phyloP scores from a whole-genome alignment of 192 early-diverging fungal genomes.

The Coemansia sp. region DNA sequence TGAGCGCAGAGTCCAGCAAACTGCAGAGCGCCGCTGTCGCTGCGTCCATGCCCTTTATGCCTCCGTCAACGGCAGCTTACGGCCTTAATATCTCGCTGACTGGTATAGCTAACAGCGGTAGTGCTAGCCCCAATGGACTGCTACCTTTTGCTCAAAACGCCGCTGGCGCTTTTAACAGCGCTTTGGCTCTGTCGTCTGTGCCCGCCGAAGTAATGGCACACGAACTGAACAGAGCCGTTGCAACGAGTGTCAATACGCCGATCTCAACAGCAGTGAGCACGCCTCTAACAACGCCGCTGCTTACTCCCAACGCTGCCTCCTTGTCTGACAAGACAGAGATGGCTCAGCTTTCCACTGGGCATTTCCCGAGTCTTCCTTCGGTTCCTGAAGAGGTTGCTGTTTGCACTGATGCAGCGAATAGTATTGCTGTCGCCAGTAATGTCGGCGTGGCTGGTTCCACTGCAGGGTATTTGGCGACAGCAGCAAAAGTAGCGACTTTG shows the following conservation, averaged over 20 bases:
- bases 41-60: background rate
- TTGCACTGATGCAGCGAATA: conserved; percentile 12
- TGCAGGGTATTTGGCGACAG: background rate
- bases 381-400: conserved; percentile 34
- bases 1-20: conserved; percentile 9
- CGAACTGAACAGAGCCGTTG: conserved; percentile 1
- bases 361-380: conserved; percentile 27
- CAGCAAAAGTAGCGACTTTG: conserved; percentile 13
- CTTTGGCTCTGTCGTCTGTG: background rate
- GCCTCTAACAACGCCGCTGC: conserved; percentile 19
- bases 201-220: conserved; percentile 4
- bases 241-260: conserved; percentile 14
- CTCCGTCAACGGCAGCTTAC: background rate
- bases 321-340: conserved; percentile 12
- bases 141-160: background rate
- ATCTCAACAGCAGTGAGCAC: conserved; percentile 22
- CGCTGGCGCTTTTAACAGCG: background rate
- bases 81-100: conserved; percentile 28
- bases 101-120: background rate
- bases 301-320: conserved; percentile 8
- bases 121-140: background rate
- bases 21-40: background rate
- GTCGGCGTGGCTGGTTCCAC: conserved; percentile 15
- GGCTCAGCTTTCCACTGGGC: background rate
- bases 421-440: background rate